A percentile compares a stretch with the other conserved stretches of the same genome.
Conservation (phyloP, 2,329 filamentous ascomycete species). For the Anthostomella pinea region DNA sequence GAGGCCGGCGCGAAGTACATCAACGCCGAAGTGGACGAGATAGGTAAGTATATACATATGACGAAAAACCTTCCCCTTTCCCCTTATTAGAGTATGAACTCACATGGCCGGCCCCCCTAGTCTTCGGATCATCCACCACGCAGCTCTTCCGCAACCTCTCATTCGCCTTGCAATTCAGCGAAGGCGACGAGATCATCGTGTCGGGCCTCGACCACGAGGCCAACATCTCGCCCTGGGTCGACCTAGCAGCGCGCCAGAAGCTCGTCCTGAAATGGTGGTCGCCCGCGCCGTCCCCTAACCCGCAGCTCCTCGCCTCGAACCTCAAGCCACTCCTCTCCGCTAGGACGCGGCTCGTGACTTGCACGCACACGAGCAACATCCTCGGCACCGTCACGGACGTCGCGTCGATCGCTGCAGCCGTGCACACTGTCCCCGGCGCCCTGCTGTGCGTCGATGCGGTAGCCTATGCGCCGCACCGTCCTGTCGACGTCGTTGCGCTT, state of each 20-base stretch:
- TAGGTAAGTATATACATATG: slow-evolving; percentile 44
- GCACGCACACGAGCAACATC: slow-evolving; percentile 62
- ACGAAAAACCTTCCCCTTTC: background rate
- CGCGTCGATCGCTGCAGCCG: slow-evolving; percentile 16
- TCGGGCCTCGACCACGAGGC: slow-evolving; percentile 75
- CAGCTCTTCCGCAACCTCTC: slow-evolving; percentile 73
- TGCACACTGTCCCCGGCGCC: slow-evolving; percentile 45
- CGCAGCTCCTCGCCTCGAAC: slow-evolving; percentile 55
- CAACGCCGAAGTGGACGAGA: slow-evolving; percentile 63
- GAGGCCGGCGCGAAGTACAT: slow-evolving; percentile 67
- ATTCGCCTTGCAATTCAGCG: slow-evolving; percentile 47
- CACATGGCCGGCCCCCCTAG: no score
- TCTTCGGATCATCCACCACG: slow-evolving; percentile 71
- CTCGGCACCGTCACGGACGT: slow-evolving; percentile 26
- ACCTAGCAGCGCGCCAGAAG: slow-evolving; percentile 59
- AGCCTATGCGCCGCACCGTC: slow-evolving; percentile 70
- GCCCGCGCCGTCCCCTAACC: slow-evolving; percentile 47
- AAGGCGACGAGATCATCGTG: slow-evolving; percentile 65
- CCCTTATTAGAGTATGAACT: no score
- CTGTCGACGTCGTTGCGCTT: slow-evolving; percentile 64
- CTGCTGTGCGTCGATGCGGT: slow-evolving; percentile 74
- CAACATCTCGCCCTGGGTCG: slow-evolving; percentile 72
- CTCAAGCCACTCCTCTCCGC: slow-evolving; percentile 57
- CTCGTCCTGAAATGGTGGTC: slow-evolving; percentile 70
- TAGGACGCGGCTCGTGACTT: slow-evolving; percentile 67